A percentile compares a stretch with the other conserved stretches of the same genome.
Evolutionary conservation across 2,329 filamentous ascomycete genomes (phyloP).

Genomic region (Lachnellula suecica): DNA sequence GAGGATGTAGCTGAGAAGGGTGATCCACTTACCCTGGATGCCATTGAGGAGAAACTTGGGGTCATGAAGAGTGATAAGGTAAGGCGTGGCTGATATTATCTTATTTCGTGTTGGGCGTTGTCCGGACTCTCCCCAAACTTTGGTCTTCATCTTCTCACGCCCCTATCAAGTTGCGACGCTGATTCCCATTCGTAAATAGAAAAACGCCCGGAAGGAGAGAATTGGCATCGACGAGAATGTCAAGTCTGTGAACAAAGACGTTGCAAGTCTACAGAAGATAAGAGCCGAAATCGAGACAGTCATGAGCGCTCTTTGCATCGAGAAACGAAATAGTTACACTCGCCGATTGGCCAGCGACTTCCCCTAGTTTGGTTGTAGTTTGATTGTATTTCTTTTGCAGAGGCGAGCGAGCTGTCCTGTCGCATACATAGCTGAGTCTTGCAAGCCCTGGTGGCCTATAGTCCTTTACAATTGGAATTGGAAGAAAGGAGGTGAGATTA

Average conservation of each 20-base stretch:
- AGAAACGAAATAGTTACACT: constrained; percentile 55
- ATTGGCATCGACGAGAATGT: constrained; percentile 34
- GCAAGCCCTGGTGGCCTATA: no score
- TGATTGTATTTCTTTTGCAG: no score
- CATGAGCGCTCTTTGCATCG: constrained; percentile 45
- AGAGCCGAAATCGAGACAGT: constrained; percentile 34
- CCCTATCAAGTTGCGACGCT: background rate
- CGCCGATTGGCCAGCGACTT: no score
- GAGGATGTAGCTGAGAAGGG: constrained; percentile 25
- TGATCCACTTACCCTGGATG: constrained; percentile 39
- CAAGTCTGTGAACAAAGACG: constrained; percentile 38
- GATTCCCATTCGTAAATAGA: constrained; percentile 21
- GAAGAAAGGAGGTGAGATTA: no score
- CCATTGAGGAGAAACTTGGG: constrained; percentile 42
- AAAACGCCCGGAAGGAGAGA: constrained; percentile 35
- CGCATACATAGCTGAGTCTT: no score
- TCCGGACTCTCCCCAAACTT: no score
- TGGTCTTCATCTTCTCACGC: background rate
- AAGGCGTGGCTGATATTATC: background rate
- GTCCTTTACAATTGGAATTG: no score
- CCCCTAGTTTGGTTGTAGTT: no score
- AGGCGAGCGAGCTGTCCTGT: no score
- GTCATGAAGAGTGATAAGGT: constrained; percentile 40
- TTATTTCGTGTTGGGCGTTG: background rate
- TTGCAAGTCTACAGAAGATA: constrained; percentile 28